A percentile compares a stretch with the other conserved stretches of the same genome.
Evolutionary conservation across 192 early-diverging fungal genomes (phyloP).

Genomic region (Diversispora eburnea): DNA sequence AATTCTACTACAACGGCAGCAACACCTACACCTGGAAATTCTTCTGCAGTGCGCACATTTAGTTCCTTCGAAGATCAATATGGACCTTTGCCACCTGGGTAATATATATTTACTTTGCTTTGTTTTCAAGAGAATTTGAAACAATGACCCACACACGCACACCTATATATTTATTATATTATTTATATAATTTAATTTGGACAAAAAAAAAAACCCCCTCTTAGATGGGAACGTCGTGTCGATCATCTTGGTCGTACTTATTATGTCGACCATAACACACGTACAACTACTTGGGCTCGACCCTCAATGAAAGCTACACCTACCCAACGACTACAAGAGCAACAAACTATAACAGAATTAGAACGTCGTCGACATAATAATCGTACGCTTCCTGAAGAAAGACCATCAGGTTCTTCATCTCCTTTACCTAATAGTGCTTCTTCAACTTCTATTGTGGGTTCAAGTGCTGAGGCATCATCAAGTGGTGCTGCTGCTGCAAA

Average conservation of each 20-base stretch:
- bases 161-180: neutral
- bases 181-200: neutral
- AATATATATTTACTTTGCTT: constrained; percentile 9
- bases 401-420: constrained; percentile 36
- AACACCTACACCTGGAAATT: neutral
- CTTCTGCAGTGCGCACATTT: constrained; percentile 30
- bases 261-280: constrained; percentile 97
- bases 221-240: constrained; percentile 91
- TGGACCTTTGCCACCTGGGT: constrained; percentile 48
- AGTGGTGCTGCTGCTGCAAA: constrained; percentile 29
- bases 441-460: constrained; percentile 27
- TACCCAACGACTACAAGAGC: constrained; percentile 39
- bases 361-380: constrained; percentile 80
- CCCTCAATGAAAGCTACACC: constrained; percentile 43
- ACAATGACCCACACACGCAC: neutral
- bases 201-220: neutral
- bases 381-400: constrained; percentile 74
- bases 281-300: constrained; percentile 90
- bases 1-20: neutral
- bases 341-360: constrained; percentile 57
- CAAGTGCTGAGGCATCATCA: constrained; percentile 32
- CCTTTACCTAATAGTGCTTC: constrained; percentile 32
- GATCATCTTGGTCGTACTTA: constrained; percentile 93
- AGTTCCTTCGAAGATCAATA: constrained; percentile 56
- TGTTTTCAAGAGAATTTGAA: neutral